Base-by-base conservation (phyloP, 352 stramenopile species). In the Sclerospora graminicola region DNA sequence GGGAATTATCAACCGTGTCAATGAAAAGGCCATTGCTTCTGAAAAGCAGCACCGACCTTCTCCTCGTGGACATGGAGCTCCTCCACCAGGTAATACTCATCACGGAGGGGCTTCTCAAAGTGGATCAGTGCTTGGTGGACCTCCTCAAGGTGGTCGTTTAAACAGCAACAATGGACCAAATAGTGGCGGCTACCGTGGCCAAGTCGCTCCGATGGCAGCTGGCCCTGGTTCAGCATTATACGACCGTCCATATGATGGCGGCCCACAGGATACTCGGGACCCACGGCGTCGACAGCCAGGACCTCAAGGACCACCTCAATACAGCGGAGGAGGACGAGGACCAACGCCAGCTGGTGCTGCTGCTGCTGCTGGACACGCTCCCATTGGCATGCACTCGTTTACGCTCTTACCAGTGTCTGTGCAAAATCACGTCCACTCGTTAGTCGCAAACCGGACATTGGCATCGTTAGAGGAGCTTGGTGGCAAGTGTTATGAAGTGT, bases 1-100 rank as follows among this genome's bases (percentile, higher is more conserved):
- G 4, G 79, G 79, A 19, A 91, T 91, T 41, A 86, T 91, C 57
- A 89, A 86, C 38, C 76, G 76, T 33, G 73, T 89, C 8, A 72
- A 86, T 16, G 79, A 89, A 35, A 80, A 79, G 41, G 48, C 58
- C 8, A 63, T 71, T 48, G 43, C 57, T 0, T 58, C 66, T 1
- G 61, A 74, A 29, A 62, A 68, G 5, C 58, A 61, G 29, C 53
- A 62, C 11, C 61, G 55, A 9, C 24, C 45, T 11, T 66, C 57
- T 49, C 57, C 57, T 50, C 46, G 57, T 11, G 43, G 42, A 27
- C 51, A 59, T 10, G 1, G 38, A 44, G 26, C 36, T 24, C 32
- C 51, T 40, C 24, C 37, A 13, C 32, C 36, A 32, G 41, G 48
- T 18, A 49, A 16, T 16, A n/a, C 40, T 13, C 32, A 37, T 15